Conservation (phyloP, 345 rosid species). For the Cardamine resedifolia region DNA sequence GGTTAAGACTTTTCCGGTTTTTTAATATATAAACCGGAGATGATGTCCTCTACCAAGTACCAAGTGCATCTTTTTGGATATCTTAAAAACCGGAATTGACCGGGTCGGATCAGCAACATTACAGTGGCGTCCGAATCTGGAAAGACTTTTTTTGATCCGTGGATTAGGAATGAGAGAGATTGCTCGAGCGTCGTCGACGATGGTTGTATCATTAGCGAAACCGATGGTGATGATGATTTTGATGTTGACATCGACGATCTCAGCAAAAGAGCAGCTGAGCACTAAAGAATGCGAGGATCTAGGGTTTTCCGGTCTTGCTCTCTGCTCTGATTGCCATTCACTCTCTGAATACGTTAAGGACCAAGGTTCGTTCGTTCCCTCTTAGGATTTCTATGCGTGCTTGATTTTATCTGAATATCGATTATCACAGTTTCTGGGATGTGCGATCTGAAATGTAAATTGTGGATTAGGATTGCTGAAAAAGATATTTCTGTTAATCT, state of each 20-base stretch:
- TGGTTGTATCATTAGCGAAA: constrained; percentile 9
- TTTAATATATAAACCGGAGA: not conserved
- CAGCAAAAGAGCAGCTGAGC: constrained; percentile 65
- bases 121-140: constrained; percentile 3
- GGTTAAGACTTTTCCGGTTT: constrained; percentile 6
- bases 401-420: not conserved
- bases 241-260: constrained; percentile 8
- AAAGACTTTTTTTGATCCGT: constrained; percentile 20
- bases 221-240: constrained; percentile 20
- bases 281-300: constrained; percentile 76
- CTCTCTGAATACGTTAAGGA: constrained; percentile 88
- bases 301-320: constrained; percentile 94
- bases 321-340: constrained; percentile 91
- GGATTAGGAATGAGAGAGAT: constrained; percentile 22
- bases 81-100: constrained; percentile 6
- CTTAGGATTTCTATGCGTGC: not conserved
- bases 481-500: not conserved
- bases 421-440: not conserved
- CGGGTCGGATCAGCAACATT: constrained; percentile 19
- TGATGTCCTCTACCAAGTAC: not conserved
- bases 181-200: constrained; percentile 25
- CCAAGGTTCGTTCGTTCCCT: constrained; percentile 58
- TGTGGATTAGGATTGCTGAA: not conserved
- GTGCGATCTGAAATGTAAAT: not conserved
- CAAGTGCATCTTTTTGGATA: not conserved